Evolutionary conservation across 441 rosid species (phyloP).

Genomic region (Jatropha multifida): DNA sequence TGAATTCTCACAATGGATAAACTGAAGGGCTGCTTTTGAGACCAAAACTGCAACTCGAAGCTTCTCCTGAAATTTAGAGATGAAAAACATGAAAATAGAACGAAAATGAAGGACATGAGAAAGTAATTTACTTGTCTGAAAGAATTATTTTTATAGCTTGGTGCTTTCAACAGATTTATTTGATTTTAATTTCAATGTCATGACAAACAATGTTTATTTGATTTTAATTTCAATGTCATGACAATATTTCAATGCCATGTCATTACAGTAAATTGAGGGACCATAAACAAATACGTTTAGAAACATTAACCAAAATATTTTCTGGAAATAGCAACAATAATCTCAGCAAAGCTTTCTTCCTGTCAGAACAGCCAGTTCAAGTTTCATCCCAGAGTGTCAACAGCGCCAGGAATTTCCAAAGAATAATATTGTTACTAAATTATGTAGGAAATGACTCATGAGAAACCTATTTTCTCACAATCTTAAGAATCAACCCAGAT

Average conservation of each 20-base stretch:
- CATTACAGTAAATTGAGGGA: not conserved
- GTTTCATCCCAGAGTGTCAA: not conserved
- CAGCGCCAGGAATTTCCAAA: not conserved
- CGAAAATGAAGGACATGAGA: conserved; percentile 6
- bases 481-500: not conserved
- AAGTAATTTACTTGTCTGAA: not conserved
- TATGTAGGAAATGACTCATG: not conserved
- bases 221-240: no score
- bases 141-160: not conserved
- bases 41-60: conserved; percentile 84
- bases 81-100: conserved; percentile 16
- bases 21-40: conserved; percentile 93
- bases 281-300: not conserved
- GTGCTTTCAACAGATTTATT: not conserved
- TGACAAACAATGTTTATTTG: not conserved
- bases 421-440: not conserved
- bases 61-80: conserved; percentile 49
- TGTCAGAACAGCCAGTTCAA: not conserved
- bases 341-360: not conserved
- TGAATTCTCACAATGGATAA: conserved; percentile 56
- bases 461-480: not conserved
- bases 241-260: not conserved
- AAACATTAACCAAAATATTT: not conserved
- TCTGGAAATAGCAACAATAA: not conserved
- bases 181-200: not conserved